Base-by-base conservation (phyloP, 768 basidiomycete species). In the Vishniacozyma victoriae region DNA sequence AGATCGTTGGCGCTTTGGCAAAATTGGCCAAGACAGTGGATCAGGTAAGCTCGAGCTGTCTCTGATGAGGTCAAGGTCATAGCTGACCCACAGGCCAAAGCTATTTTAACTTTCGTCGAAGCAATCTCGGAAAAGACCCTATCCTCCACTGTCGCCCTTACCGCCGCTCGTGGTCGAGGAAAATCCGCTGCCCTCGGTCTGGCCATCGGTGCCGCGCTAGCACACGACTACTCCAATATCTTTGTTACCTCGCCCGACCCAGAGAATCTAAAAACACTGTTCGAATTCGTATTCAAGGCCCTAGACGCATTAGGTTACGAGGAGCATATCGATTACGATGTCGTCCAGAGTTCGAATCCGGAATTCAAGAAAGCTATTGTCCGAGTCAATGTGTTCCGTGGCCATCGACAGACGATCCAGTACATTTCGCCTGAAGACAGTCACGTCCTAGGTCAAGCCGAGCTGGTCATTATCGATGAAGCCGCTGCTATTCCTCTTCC, bases 341-440 rank as follows among this genome's bases (percentile, higher is more conserved):
- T 97, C n/a, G 81, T 85, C 27, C 89, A 93, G 71, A 90, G 87
- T 53, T 89, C 86, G n/a, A 88, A 88, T 68, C 84, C 89, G 0
- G 92, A 95, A 46, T 87, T 90, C 63, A 87, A 86, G 65, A 91
- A 90, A 63, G 90, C 91, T 1, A 89, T 97, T 60, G 93, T 99
- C 0, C 77, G 93, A 36, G 91, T 97, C 24, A 93, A 97, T 67
- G 76, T 97, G 31, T 96, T 92, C 77, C 81, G 84, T 54, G 81
- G 85, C 36, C 92, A 95, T 73, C 78, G 93, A 41, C 93, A 99
- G 74, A 97, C 92, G 14, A 89, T 99, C 35, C 52, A 99, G 90
- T 99, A 96, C 69, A 97, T 99, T 39, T 87, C 92, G 79, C 95
- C 95, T 0, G 83, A 95, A 77, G 95, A 99, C 69, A 86, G 90